Conservation (phyloP, 2,329 filamentous ascomycete genomes). For the Paramyrothecium sp. region DNA sequence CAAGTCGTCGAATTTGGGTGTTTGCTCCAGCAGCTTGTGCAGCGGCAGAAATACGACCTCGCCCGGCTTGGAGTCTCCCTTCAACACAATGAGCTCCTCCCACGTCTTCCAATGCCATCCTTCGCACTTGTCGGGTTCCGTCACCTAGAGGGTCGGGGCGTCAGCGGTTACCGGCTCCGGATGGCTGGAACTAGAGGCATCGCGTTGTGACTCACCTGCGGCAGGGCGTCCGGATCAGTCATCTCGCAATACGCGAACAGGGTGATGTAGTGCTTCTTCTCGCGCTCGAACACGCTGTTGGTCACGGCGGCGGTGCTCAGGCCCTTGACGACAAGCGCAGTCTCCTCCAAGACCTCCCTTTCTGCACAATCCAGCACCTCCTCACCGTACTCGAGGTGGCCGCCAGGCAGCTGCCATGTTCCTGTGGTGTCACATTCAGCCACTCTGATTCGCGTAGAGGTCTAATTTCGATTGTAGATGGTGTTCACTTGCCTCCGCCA, state of each 20-base stretch:
- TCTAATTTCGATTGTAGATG: not conserved
- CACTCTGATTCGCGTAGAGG: constrained; percentile 10
- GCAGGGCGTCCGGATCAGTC: constrained; percentile 43
- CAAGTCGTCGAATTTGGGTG: not conserved
- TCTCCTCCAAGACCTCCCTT: constrained; percentile 71
- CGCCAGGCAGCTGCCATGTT: constrained; percentile 68
- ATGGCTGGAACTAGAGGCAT: not conserved
- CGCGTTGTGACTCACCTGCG: constrained; percentile 44
- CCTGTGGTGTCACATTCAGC: constrained; percentile 31
- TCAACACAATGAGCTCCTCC: constrained; percentile 34
- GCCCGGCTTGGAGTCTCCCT: constrained; percentile 9
- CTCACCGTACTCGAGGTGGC: constrained; percentile 72
- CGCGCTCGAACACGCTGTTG: constrained; percentile 61
- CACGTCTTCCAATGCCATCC: constrained; percentile 48
- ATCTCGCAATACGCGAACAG: constrained; percentile 61
- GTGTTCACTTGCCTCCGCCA: constrained; percentile 38
- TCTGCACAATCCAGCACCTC: constrained; percentile 59
- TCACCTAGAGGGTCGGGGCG: constrained; percentile 18
- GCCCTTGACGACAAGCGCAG: constrained; percentile 55
- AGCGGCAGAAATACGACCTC: constrained; percentile 30
- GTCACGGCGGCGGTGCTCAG: constrained; percentile 58
- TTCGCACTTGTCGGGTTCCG: constrained; percentile 51
- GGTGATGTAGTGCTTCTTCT: constrained; percentile 73
- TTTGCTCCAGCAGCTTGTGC: constrained; percentile 22
- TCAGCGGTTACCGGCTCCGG: not conserved